phyloP scores from a whole-genome alignment of 306 rosid species.

The Glycine latifolia region DNA sequence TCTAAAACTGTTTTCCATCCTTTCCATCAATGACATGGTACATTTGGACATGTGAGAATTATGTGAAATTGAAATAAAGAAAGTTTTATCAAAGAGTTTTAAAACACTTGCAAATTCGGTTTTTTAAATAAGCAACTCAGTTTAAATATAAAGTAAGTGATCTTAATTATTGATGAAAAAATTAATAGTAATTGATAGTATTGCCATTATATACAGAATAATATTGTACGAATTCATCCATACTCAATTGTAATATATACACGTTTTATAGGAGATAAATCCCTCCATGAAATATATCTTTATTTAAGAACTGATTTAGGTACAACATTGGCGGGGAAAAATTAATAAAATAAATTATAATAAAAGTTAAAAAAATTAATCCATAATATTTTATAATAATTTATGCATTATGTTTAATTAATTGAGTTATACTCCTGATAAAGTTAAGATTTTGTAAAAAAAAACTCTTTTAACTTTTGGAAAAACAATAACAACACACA shows the following conservation, averaged over 20 bases:
- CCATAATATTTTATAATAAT: too few relatives aligned
- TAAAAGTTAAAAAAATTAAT: background rate
- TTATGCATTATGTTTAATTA: too few relatives aligned
- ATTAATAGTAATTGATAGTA: background rate
- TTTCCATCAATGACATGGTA: too few relatives aligned
- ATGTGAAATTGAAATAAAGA: background rate
- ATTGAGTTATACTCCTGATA: too few relatives aligned
- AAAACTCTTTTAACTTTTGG: background rate
- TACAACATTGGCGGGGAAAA: background rate
- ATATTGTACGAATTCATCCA: too few relatives aligned
- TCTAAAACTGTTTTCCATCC: too few relatives aligned
- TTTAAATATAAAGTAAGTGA: too few relatives aligned
- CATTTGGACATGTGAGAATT: too few relatives aligned
- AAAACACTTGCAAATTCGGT: background rate
- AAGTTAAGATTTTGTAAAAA: background rate
- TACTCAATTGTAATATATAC: background rate
- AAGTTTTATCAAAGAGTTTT: background rate
- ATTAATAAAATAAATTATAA: constrained; percentile 7
- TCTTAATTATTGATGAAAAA: background rate
- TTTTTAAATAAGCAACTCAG: background rate
- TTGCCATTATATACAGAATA: background rate
- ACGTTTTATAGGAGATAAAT: background rate
- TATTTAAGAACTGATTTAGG: background rate
- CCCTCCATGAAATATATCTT: background rate
- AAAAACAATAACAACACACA: background rate